These are phyloP conservation scores for Fusarium sp. DNA, from an alignment of 2,329 filamentous ascomycete genomes.

Conservation along the genomic window DNA sequence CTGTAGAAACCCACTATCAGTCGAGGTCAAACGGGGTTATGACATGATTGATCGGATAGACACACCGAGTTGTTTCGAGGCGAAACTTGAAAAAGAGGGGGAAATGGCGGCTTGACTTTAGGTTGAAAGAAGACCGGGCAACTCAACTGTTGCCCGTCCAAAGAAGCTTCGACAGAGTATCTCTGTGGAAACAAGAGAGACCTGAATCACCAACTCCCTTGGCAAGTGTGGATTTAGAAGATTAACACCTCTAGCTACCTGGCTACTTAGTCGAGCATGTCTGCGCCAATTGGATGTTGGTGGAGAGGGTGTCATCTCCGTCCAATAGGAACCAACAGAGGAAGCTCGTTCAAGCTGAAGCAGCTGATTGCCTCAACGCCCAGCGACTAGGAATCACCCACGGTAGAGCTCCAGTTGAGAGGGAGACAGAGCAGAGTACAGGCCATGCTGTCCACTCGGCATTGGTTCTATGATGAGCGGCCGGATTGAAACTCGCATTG, in stretches of 20 bases:
- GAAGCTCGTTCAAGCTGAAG: not conserved
- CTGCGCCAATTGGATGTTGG: not conserved
- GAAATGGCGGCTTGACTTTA: not conserved
- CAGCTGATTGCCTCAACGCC: conserved; percentile 1
- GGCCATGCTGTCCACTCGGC: conserved; percentile 3
- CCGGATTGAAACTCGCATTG: conserved; percentile 3
- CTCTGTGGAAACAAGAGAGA: not conserved
- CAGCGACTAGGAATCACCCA: conserved; percentile 3
- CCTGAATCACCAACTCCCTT: not conserved
- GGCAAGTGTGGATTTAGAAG: not conserved
- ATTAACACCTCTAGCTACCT: not conserved
- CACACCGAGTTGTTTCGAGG: not conserved
- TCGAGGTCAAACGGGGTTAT: conserved; percentile 4
- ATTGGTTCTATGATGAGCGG: not conserved
- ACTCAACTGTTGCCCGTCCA: not conserved
- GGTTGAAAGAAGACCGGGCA: not conserved
- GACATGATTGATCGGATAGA: not conserved
- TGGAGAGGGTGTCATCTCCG: not conserved
- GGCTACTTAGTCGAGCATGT: not conserved
- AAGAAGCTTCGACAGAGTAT: not conserved
- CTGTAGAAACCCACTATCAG: not conserved
- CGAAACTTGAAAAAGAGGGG: not conserved
- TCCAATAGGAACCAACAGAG: conserved; percentile 11
- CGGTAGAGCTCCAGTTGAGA: not conserved
- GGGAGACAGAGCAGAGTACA: not conserved